Conservation (phyloP, 2,329 filamentous ascomycete species). For the Aspergillus brasiliensis region DNA sequence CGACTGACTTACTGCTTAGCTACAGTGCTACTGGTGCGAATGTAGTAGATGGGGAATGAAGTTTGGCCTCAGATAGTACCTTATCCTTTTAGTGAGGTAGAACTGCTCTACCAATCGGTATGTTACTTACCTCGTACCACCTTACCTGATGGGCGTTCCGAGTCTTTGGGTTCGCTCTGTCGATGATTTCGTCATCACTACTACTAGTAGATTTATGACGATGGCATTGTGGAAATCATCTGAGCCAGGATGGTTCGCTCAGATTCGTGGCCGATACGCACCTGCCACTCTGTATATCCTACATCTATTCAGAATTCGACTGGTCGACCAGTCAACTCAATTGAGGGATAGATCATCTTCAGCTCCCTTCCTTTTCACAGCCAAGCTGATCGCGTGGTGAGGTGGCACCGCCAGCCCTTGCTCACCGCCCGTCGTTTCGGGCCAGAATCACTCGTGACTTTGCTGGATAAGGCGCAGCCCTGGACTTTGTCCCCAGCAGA, state of each 20-base stretch:
- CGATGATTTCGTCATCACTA: constrained; percentile 21
- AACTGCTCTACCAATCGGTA: background rate
- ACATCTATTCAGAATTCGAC: background rate
- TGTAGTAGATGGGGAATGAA: too few relatives aligned
- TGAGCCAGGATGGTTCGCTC: too few relatives aligned
- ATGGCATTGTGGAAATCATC: background rate
- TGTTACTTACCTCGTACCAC: background rate
- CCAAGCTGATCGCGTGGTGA: constrained; percentile 10
- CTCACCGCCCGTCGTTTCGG: constrained; percentile 17
- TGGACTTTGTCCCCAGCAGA: background rate
- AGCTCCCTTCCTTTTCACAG: background rate
- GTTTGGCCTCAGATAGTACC: too few relatives aligned
- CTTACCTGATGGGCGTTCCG: background rate
- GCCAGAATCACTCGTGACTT: background rate
- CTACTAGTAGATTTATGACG: background rate
- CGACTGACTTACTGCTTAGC: too few relatives aligned
- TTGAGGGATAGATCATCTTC: background rate
- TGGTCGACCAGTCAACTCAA: background rate
- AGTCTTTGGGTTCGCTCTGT: background rate
- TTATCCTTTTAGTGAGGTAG: background rate
- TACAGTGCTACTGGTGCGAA: too few relatives aligned
- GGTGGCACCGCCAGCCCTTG: constrained; percentile 15
- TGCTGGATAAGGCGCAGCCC: background rate
- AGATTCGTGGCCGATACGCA: too few relatives aligned
- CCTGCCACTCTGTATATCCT: background rate